These are phyloP conservation scores for Penicillium turbatum DNA, from an alignment of 495 filamentous ascomycete species.

Conservation along the genomic window DNA sequence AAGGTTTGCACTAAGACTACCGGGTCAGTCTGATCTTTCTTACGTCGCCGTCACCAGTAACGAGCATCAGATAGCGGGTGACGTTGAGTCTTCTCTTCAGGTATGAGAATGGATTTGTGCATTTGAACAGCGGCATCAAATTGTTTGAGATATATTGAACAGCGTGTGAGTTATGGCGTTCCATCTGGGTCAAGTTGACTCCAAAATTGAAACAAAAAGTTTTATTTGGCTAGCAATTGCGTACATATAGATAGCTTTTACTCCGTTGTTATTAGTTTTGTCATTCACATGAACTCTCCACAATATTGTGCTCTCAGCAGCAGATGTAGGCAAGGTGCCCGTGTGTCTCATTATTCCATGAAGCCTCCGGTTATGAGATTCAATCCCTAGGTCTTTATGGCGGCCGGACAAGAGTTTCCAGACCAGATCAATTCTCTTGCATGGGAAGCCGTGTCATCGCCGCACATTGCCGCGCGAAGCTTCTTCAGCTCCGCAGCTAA, in stretches of 20 bases:
- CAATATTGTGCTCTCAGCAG: neutral
- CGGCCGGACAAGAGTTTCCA: neutral
- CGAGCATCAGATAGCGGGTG: too few relatives aligned
- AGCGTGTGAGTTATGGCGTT: constrained; percentile 35
- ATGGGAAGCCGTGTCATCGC: neutral
- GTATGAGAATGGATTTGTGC: constrained; percentile 8
- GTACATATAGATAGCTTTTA: neutral
- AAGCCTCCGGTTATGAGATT: neutral
- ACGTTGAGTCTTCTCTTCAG: neutral
- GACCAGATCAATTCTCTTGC: neutral
- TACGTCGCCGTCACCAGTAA: neutral
- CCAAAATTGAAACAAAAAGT: constrained; percentile 3
- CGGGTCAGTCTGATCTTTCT: constrained; percentile 23
- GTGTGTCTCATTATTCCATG: neutral
- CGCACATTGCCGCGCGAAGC: neutral
- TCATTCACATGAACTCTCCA: neutral
- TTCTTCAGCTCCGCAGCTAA: neutral
- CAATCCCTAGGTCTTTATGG: neutral
- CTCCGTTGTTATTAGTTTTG: neutral
- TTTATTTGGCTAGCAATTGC: neutral
- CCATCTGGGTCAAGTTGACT: constrained; percentile 12
- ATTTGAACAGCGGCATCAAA: constrained; percentile 16
- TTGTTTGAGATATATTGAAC: constrained; percentile 15
- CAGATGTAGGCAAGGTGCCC: neutral
- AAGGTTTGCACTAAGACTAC: constrained; percentile 13